Conservation (phyloP, 495 filamentous ascomycete genomes). For the Aspergillus taichungensis region DNA sequence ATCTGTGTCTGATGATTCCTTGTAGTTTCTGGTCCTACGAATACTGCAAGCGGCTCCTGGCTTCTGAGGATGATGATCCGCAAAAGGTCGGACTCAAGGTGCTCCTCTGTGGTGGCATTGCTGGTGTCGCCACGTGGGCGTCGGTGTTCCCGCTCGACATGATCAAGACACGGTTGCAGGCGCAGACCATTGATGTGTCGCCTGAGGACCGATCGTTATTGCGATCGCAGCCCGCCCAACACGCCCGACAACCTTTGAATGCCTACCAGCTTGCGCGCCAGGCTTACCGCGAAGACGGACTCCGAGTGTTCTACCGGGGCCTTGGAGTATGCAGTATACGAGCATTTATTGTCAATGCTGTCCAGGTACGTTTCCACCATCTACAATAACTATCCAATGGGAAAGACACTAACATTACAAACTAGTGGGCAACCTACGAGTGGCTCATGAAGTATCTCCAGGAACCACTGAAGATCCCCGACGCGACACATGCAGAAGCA, state of each 20-base stretch:
- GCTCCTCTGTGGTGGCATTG: slow-evolving; percentile 73
- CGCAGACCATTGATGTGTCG: slow-evolving; percentile 41
- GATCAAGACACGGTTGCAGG: slow-evolving; percentile 79
- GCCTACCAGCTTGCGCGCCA: slow-evolving; percentile 53
- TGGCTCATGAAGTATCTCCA: slow-evolving; percentile 56
- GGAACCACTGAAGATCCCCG: slow-evolving; percentile 5
- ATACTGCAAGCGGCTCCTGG: slow-evolving; percentile 49
- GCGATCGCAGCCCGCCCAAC: slow-evolving; percentile 7
- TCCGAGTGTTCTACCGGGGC: slow-evolving; percentile 65
- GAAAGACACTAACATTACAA: neutral
- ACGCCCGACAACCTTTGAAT: slow-evolving; percentile 27
- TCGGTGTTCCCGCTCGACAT: slow-evolving; percentile 85
- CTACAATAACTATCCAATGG: no score
- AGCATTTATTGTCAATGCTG: slow-evolving; percentile 77
- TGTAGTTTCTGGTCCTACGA: slow-evolving; percentile 79
- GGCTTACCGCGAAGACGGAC: slow-evolving; percentile 56
- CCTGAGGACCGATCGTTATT: slow-evolving; percentile 19
- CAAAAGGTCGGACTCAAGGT: slow-evolving; percentile 50
- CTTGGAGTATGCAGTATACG: slow-evolving; percentile 68
- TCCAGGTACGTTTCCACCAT: slow-evolving; percentile 35
- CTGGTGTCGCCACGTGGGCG: slow-evolving; percentile 76
- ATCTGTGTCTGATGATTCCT: slow-evolving; percentile 6
- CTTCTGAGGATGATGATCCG: slow-evolving; percentile 27
- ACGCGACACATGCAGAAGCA: slow-evolving; percentile 1
- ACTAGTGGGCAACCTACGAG: slow-evolving; percentile 78